Evolutionary conservation across 495 filamentous ascomycete species (phyloP).

Genomic region (Bacidia gigantensis): DNA sequence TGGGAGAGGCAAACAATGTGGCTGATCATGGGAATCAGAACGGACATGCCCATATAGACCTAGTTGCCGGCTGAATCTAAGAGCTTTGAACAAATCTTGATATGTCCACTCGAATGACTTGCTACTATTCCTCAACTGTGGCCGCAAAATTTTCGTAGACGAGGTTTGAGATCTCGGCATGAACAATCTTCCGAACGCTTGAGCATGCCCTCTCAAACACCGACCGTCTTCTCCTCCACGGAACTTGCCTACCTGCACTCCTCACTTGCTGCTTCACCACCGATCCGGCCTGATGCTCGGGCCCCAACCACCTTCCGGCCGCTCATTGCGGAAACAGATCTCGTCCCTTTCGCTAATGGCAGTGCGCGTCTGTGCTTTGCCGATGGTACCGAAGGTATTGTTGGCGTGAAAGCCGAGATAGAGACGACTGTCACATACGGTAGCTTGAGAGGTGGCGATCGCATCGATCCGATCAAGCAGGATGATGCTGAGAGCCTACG

Average conservation of each 20-base stretch:
- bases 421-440: constrained; percentile 43
- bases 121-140: too few relatives aligned
- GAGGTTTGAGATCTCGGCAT: background rate
- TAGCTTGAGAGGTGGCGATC: background rate
- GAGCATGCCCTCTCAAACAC: constrained; percentile 1
- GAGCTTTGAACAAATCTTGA: background rate
- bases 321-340: constrained; percentile 72
- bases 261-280: constrained; percentile 62
- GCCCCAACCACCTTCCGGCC: constrained; percentile 78
- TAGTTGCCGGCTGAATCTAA: constrained; percentile 5
- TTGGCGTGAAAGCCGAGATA: constrained; percentile 88
- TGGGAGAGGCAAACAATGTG: background rate
- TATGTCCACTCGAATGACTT: too few relatives aligned
- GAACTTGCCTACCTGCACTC: constrained; percentile 93
- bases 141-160: too few relatives aligned
- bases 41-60: background rate
- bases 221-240: constrained; percentile 59
- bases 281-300: constrained; percentile 82
- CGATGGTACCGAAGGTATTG: constrained; percentile 88
- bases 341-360: constrained; percentile 80
- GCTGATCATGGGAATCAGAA: background rate
- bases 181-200: background rate
- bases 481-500: constrained; percentile 22
- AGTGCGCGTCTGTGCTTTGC: constrained; percentile 87
- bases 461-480: constrained; percentile 20